phyloP scores from a whole-genome alignment of 2,329 filamentous ascomycete species.

The Aplosporella prunicola region DNA sequence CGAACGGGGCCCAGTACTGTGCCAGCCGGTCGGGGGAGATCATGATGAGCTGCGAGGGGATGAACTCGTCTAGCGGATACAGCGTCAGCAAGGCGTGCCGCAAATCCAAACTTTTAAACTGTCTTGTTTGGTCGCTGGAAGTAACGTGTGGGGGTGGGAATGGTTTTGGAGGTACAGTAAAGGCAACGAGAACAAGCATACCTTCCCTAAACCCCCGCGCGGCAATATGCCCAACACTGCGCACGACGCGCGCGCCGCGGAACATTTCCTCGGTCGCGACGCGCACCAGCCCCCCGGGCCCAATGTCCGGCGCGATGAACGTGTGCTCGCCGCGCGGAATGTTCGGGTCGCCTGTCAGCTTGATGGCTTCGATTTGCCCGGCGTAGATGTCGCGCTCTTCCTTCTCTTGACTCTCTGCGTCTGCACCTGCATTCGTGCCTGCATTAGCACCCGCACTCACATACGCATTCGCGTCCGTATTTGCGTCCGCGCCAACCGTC shows the following conservation, averaged over 20 bases:
- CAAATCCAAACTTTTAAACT: too few relatives aligned
- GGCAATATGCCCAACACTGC: conserved; percentile 69
- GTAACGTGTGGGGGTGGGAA: not conserved
- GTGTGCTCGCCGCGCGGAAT: conserved; percentile 78
- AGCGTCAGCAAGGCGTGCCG: conserved; percentile 1
- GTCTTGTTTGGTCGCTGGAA: not conserved
- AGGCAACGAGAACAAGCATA: too few relatives aligned
- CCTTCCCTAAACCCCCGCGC: conserved; percentile 60
- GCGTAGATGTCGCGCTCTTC: conserved; percentile 38
- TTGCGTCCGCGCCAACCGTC: too few relatives aligned
- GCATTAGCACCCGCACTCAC: too few relatives aligned
- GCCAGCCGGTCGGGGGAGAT: conserved; percentile 68
- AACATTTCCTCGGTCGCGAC: conserved; percentile 60
- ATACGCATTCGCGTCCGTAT: too few relatives aligned
- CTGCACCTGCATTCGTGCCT: too few relatives aligned
- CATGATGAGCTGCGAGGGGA: conserved; percentile 66
- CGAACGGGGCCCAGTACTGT: conserved; percentile 64
- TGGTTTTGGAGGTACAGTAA: not conserved
- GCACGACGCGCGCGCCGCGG: conserved; percentile 62
- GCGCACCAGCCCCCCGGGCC: conserved; percentile 53
- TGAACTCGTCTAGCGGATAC: conserved; percentile 55
- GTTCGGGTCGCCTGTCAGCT: conserved; percentile 85
- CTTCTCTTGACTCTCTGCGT: too few relatives aligned
- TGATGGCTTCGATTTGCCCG: conserved; percentile 71
- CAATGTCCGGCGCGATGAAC: conserved; percentile 72